These are phyloP conservation scores for Pythium aristosporum DNA, from an alignment of 352 stramenopile species.

Conservation along the genomic window DNA sequence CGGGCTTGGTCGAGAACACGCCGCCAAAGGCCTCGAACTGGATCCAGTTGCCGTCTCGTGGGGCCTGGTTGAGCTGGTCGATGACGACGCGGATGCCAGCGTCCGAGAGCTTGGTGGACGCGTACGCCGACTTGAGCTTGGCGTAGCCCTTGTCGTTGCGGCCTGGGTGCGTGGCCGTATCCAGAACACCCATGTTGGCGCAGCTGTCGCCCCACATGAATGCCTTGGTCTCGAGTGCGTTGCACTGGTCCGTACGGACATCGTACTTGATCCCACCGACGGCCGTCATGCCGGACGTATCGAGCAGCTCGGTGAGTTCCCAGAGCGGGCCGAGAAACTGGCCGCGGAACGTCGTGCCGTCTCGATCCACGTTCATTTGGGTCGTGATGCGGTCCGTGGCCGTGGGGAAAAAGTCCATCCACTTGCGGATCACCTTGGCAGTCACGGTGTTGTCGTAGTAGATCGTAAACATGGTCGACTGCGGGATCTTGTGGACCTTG, in stretches of 20 bases:
- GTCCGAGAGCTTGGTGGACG: slow-evolving; percentile 39
- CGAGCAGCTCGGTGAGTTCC: slow-evolving; percentile 38
- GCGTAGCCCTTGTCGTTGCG: slow-evolving; percentile 43
- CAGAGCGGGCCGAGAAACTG: slow-evolving; percentile 42
- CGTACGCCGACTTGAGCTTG: slow-evolving; percentile 53
- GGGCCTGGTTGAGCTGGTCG: slow-evolving; percentile 35
- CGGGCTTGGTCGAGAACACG: slow-evolving; percentile 40
- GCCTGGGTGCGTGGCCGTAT: slow-evolving; percentile 27
- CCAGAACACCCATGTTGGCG: slow-evolving; percentile 36
- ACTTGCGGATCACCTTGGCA: slow-evolving; percentile 36
- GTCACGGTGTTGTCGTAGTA: slow-evolving; percentile 38
- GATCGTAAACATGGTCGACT: slow-evolving; percentile 46
- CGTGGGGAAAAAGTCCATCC: slow-evolving; percentile 55
- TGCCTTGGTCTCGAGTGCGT: slow-evolving; percentile 46
- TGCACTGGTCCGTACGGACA: slow-evolving; percentile 44
- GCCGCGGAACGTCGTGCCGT: slow-evolving; percentile 34
- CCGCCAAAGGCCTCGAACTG: slow-evolving; percentile 56
- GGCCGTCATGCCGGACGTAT: slow-evolving; percentile 36
- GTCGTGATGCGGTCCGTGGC: slow-evolving; percentile 49
- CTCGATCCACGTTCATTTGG: slow-evolving; percentile 42
- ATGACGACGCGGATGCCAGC: slow-evolving; percentile 37
- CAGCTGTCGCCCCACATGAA: slow-evolving; percentile 47
- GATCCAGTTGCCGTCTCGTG: slow-evolving; percentile 44
- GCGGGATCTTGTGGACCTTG: slow-evolving; percentile 41
- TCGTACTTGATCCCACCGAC: slow-evolving; percentile 35